Percentiles rank a stretch among this genome's conserved stretches.
Conservation (phyloP, 2,329 filamentous ascomycete species). For the Scolecobasidium constrictum region DNA sequence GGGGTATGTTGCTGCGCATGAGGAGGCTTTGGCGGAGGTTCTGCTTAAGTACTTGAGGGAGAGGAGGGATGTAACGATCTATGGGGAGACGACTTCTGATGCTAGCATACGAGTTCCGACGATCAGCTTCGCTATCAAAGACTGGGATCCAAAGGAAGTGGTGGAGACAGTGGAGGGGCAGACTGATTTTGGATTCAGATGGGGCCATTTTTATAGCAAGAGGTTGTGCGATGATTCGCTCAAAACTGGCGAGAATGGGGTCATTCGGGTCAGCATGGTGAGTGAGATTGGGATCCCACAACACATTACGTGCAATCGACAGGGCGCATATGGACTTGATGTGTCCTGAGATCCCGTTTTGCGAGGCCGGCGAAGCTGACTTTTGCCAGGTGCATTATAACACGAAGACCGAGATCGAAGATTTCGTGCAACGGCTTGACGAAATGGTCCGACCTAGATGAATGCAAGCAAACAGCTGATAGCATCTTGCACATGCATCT, state of each 20-base stretch:
- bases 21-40: conserved; percentile 46
- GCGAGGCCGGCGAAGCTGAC: not conserved
- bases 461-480: not conserved
- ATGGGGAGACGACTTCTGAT: conserved; percentile 43
- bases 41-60: conserved; percentile 49
- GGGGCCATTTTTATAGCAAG: conserved; percentile 60
- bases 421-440: conserved; percentile 5
- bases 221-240: conserved; percentile 50
- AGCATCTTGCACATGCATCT: no score
- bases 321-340: conserved; percentile 45
- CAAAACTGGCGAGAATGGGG: conserved; percentile 47
- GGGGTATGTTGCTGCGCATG: conserved; percentile 42
- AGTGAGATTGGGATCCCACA: conserved; percentile 17
- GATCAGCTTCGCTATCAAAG: conserved; percentile 54
- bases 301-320: conserved; percentile 35
- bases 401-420: conserved; percentile 7
- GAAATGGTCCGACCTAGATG: not conserved
- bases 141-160: conserved; percentile 43
- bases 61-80: conserved; percentile 41
- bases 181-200: conserved; percentile 51
- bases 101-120: conserved; percentile 47
- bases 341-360: conserved; percentile 3
- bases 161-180: conserved; percentile 51
- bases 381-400: conserved; percentile 41
- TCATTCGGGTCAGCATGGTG: conserved; percentile 59